A percentile compares a stretch with the other conserved stretches of the same genome.
Conservation (phyloP, 2,329 filamentous ascomycete species). For the Apiospora saccharicola region DNA sequence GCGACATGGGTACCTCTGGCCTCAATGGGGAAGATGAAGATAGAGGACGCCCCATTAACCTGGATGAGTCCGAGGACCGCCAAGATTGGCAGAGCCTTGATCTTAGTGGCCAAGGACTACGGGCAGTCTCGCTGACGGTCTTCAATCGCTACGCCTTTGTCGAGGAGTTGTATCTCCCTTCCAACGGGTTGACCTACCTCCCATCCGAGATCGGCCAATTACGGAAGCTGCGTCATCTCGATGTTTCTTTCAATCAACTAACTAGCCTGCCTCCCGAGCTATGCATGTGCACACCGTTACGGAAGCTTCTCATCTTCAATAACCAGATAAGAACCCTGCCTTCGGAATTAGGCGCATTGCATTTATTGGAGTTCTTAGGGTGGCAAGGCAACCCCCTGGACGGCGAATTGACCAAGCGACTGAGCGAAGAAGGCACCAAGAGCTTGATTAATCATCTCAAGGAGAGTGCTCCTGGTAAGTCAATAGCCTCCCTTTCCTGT, state of each 20-base stretch:
- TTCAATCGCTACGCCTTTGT: slow-evolving; percentile 86
- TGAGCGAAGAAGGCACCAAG: slow-evolving; percentile 88
- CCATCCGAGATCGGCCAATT: slow-evolving; percentile 83
- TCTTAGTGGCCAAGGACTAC: slow-evolving; percentile 93
- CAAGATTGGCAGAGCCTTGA: slow-evolving; percentile 95
- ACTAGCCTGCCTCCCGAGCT: slow-evolving; percentile 85
- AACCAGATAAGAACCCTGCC: slow-evolving; percentile 86
- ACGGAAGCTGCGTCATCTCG: slow-evolving; percentile 81
- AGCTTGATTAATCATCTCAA: slow-evolving; percentile 83
- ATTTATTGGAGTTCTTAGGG: slow-evolving; percentile 86
- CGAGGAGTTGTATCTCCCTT: slow-evolving; percentile 90
- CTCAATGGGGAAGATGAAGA: slow-evolving; percentile 64
- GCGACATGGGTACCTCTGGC: slow-evolving; percentile 55
- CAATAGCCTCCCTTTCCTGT: neutral
- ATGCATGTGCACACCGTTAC: slow-evolving; percentile 95
- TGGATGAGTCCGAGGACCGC: slow-evolving; percentile 70
- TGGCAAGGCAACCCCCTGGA: slow-evolving; percentile 91
- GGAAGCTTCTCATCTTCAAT: slow-evolving; percentile 86
- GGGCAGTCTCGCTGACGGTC: slow-evolving; percentile 78
- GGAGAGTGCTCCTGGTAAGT: slow-evolving; percentile 84
- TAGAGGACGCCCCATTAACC: slow-evolving; percentile 68
- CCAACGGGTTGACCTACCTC: slow-evolving; percentile 86
- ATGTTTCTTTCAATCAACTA: slow-evolving; percentile 89
- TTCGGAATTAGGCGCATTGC: slow-evolving; percentile 86
- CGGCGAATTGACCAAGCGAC: slow-evolving; percentile 76